Conservation (phyloP, 2,329 filamentous ascomycete genomes). For the Colletotrichum nymphaeae region DNA sequence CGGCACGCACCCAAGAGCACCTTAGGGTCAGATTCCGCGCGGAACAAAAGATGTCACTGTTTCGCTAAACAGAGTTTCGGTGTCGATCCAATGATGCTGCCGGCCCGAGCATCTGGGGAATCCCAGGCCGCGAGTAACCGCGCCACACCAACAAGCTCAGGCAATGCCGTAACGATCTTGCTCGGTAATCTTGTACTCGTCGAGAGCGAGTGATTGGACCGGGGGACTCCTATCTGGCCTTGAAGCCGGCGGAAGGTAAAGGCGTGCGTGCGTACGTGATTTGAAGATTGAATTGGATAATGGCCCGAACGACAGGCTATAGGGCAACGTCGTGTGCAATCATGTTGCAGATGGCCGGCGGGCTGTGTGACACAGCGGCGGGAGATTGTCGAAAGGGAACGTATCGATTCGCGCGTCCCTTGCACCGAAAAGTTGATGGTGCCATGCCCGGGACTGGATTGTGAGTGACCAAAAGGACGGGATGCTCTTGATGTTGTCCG, state of each 20-base stretch:
- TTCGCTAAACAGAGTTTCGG: background rate
- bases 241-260: background rate
- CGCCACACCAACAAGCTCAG: background rate
- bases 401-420: background rate
- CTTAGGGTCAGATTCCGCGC: background rate
- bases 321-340: background rate
- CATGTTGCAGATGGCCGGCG: background rate
- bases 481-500: background rate
- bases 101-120: background rate
- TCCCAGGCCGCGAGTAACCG: background rate
- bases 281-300: slow-evolving; percentile 4
- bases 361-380: background rate
- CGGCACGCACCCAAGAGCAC: background rate
- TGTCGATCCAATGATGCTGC: background rate
- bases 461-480: background rate
- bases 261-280: background rate
- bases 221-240: background rate
- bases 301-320: background rate
- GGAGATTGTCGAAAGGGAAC: background rate
- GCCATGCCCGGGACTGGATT: background rate
- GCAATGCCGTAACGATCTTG: background rate
- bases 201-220: background rate
- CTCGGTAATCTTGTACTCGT: background rate
- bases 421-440: background rate
- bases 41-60: background rate